Conservation (phyloP, 2,329 filamentous ascomycete species). For the Daldinia sp. region DNA sequence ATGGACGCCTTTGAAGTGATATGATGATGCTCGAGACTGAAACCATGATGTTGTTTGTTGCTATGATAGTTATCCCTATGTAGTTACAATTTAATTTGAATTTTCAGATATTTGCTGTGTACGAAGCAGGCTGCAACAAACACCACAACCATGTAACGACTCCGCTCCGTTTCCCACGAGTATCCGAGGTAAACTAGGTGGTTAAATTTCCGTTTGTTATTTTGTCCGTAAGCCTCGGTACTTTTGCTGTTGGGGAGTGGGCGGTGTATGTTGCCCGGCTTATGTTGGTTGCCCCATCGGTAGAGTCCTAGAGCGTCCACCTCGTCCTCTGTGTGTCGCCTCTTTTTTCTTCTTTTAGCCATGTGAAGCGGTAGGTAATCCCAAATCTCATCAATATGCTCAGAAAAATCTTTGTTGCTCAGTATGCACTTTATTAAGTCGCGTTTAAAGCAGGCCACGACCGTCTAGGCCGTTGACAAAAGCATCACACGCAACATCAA, state of each 20-base stretch:
- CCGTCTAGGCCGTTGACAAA: slow-evolving; percentile 31
- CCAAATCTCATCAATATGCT: slow-evolving; percentile 34
- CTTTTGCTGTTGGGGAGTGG: neutral
- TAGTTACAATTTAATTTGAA: neutral
- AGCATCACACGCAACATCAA: slow-evolving; percentile 15
- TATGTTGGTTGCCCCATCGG: neutral
- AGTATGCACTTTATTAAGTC: slow-evolving; percentile 26
- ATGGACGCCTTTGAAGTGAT: neutral
- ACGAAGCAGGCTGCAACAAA: neutral
- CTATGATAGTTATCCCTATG: neutral
- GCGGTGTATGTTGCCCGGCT: neutral
- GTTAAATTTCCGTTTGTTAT: neutral
- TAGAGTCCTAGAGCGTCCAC: slow-evolving; percentile 3
- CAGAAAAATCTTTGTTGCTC: neutral
- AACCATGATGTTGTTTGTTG: neutral
- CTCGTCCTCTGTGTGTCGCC: neutral
- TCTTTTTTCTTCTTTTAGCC: neutral
- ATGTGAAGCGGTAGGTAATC: slow-evolving; percentile 13
- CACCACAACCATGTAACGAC: neutral
- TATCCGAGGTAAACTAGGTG: neutral
- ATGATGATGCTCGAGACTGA: neutral
- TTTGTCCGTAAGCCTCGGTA: neutral
- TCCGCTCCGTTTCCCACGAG: neutral
- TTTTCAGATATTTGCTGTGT: neutral
- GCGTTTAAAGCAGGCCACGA: slow-evolving; percentile 18